Base-by-base conservation (phyloP, 148 eudicot genomes). In the Polygonum maritimum region DNA sequence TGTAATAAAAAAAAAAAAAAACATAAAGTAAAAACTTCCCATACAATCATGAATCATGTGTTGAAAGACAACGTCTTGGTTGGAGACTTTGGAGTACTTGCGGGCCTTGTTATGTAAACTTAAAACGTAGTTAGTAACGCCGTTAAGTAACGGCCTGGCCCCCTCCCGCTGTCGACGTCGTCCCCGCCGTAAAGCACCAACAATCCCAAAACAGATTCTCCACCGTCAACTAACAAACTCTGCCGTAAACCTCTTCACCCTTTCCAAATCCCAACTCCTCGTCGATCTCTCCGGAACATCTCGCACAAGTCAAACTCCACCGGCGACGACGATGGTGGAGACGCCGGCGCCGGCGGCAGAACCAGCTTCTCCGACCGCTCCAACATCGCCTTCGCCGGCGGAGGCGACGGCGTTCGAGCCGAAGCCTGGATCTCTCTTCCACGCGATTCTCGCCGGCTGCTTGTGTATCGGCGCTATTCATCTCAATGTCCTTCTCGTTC, bases 391-490 rank as follows among this genome's bases (percentile, higher is more conserved):
- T 26, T 62, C 69, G 15, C 38, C 38, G 39, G 69, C 36, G 75
- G 88, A 79, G 77, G 2, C 26, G 4, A 49, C 77, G 41, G 65
- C 49, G 21, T 90, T 87, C 76, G 85, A 72, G 49, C 88, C 82
- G 4, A 71, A 81, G 22, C 67, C 33, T 10, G 78, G 81, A 16
- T 78, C 92, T 3, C 8, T 80, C 2, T 0, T 84, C 13, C 88
- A 84, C 67, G 77, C 89, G 7, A 51, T 90, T 16, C 1, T 89
- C 44, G 97, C 97, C 26, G 74, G 89, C 38, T 49, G 81, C 0
- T 51, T 92, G 55, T 89, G 96, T 93, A 86, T 94, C 14, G 96
- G 97, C 7, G 67, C 87, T 2, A 79, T 92, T 41, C 97, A 94
- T 74, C 79, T 90, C 81, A 84, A 76, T 72, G 75, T 75, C 15